Evolutionary conservation across 108 stramenopile species (phyloP), one percentile per base, ranked within the genome.

Genomic region (Aureococcus anophagefferens): DNA sequence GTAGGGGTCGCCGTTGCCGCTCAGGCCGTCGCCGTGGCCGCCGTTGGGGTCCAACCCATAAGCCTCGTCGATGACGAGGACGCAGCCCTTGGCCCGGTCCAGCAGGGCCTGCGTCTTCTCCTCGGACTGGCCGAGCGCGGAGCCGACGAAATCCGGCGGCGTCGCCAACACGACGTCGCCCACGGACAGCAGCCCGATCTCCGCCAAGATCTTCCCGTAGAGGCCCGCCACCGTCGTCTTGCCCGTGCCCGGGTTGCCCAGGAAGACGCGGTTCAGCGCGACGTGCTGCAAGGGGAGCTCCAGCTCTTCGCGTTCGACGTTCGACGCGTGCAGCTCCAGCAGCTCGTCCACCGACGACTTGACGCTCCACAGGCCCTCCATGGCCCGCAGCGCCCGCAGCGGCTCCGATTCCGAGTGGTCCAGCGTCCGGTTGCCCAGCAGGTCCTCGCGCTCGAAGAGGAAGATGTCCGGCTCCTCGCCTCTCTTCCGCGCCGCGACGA

Each of bases 1-100:
- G 28, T 28, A 30, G 9, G 35, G 35, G 35, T 68, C 35, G 35
- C 29, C 35, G 67, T 4, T 11, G 25, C 16, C 28, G 17, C 0
- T 14, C 15, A 0, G 7, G 35, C 67, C 67, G 13, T 14, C n/a
- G 3, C 30, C 17, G 37, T 36, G 3, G 5, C 72, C 65, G 17
- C 15, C 16, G 44, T 13, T 28, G 33, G 64, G 37, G 46, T 83
- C 68, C 4, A 91, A 79, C 5, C 76, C 74, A 63, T 91, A 87
- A 46, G 90, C 89, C 70, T 91, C 87, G 63, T 91, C 87, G 29
- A 91, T 82, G 67, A 91, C 88, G 59, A 89, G 76, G 13, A 91
- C 83, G 21, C 86, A 80, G 29, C 87, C 90, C 67, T 77, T 72
- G 1, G 84, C 72, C 44, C 83, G 74, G n/a, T 83, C 68, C 25